Evolutionary conservation across 805 yeast genomes (phyloP).

Genomic region (Dipodascopsis tothii): DNA sequence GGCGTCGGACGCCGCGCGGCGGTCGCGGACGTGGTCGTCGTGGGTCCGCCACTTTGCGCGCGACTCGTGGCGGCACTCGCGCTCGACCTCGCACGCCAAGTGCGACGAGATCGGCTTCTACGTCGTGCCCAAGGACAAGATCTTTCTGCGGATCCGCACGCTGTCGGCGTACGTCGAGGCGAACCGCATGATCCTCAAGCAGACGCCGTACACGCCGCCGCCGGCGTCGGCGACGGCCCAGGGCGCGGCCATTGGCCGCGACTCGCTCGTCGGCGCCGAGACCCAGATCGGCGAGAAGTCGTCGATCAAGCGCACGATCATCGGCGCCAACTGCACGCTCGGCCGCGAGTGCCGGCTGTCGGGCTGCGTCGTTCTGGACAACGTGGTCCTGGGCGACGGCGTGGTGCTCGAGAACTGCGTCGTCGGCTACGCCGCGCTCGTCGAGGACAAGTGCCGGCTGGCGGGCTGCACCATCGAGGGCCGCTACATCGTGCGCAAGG

Average conservation of each 20-base stretch:
- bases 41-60: slow-evolving; percentile 81
- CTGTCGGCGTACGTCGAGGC: slow-evolving; percentile 82
- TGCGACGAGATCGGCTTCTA: slow-evolving; percentile 52
- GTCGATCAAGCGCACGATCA: slow-evolving; percentile 75
- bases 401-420: slow-evolving; percentile 73
- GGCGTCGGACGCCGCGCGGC: slow-evolving; percentile 1
- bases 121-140: slow-evolving; percentile 55
- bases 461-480: slow-evolving; percentile 84
- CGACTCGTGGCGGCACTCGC: slow-evolving; percentile 79
- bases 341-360: slow-evolving; percentile 84
- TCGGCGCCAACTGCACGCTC: slow-evolving; percentile 65
- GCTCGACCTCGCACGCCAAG: slow-evolving; percentile 34
- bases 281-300: slow-evolving; percentile 74
- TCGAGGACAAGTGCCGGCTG: slow-evolving; percentile 58
- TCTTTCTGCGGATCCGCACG: slow-evolving; percentile 70
- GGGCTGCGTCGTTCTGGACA: slow-evolving; percentile 72
- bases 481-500: slow-evolving; percentile 55
- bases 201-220: slow-evolving; percentile 25
- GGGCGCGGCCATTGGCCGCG: slow-evolving; percentile 74
- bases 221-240: slow-evolving; percentile 20
- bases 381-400: slow-evolving; percentile 70
- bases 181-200: slow-evolving; percentile 46
- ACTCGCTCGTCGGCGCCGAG: slow-evolving; percentile 65
- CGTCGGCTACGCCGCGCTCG: slow-evolving; percentile 60
- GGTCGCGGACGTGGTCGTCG: slow-evolving; percentile 3